Conservation (phyloP, 306 rosid genomes). For the Prunus dulcis region DNA sequence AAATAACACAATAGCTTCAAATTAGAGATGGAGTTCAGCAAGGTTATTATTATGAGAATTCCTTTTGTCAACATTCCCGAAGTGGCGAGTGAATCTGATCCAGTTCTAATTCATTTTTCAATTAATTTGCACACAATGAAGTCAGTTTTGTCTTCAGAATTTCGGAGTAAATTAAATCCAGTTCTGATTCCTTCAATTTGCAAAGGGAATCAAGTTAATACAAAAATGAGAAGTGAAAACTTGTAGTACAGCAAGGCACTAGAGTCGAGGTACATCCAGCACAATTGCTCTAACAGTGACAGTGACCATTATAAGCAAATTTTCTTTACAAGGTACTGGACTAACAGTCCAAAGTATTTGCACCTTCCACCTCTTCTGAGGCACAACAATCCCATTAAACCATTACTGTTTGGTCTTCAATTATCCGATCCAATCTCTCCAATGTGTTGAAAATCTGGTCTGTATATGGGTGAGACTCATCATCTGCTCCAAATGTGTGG, state of each 20-base stretch:
- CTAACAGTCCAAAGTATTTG: too few species aligned
- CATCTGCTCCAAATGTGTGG: conserved; percentile 54
- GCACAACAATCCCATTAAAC: neutral
- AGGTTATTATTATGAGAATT: too few species aligned
- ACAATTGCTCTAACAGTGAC: neutral
- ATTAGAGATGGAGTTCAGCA: too few species aligned
- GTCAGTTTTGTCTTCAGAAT: too few species aligned
- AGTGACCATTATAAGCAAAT: neutral
- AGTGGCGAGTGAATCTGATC: neutral
- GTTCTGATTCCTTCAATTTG: neutral
- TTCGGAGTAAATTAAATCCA: neutral
- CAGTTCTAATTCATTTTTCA: too few species aligned
- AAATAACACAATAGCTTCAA: too few species aligned
- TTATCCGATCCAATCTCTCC: conserved; percentile 41
- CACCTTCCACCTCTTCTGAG: neutral
- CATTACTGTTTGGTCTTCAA: conserved; percentile 30
- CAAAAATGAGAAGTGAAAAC: neutral
- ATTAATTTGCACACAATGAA: too few species aligned
- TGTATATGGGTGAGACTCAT: conserved; percentile 48
- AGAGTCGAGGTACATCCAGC: neutral
- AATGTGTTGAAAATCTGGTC: conserved; percentile 47
- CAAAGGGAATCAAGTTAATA: neutral
- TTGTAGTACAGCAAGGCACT: neutral
- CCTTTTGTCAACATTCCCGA: neutral
- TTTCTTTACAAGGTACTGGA: too few species aligned